Evolutionary conservation across 2,329 filamentous ascomycete species (phyloP).

Genomic region (Aspergillus quadrilineatus): DNA sequence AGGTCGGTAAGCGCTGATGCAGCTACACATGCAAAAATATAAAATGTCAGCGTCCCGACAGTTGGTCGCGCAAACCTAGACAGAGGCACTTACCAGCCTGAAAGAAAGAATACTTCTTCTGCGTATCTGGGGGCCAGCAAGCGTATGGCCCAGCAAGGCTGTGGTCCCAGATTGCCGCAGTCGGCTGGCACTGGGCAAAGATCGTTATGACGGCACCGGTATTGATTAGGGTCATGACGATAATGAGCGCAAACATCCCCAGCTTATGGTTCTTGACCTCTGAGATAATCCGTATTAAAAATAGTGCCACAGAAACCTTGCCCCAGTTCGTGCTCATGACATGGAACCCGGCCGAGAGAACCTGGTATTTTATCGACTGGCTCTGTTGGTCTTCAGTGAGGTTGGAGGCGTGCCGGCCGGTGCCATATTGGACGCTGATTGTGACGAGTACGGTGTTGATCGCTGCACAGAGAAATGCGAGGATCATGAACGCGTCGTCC

Average conservation of each 20-base stretch:
- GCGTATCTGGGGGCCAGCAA: conserved; percentile 6
- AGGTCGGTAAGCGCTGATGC: conserved; percentile 13
- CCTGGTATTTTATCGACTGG: conserved; percentile 10
- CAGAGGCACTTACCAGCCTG: conserved; percentile 13
- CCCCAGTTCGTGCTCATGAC: conserved; percentile 19
- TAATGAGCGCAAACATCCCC: conserved; percentile 9
- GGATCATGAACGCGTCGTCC: conserved; percentile 15
- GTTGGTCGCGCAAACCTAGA: too few relatives aligned
- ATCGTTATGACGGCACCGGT: conserved; percentile 7
- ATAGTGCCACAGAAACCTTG: conserved; percentile 16
- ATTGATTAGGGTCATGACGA: conserved; percentile 8
- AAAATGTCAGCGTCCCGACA: too few relatives aligned
- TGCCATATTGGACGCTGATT: conserved; percentile 5
- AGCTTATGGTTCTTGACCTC: conserved; percentile 12
- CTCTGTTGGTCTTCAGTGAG: background rate
- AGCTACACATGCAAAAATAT: background rate
- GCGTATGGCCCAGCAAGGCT: background rate
- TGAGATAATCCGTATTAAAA: conserved; percentile 15
- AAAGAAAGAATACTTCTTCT: conserved; percentile 17
- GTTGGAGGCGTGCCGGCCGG: conserved; percentile 9
- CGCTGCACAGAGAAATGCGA: conserved; percentile 9
- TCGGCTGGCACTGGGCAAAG: conserved; percentile 16
- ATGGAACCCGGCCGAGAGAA: conserved; percentile 17
- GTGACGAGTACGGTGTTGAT: conserved; percentile 9
- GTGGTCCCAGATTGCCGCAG: conserved; percentile 1